These are phyloP conservation scores for Trichoderma hamatum DNA, from an alignment of 2,329 filamentous ascomycete species.

Conservation along the genomic window DNA sequence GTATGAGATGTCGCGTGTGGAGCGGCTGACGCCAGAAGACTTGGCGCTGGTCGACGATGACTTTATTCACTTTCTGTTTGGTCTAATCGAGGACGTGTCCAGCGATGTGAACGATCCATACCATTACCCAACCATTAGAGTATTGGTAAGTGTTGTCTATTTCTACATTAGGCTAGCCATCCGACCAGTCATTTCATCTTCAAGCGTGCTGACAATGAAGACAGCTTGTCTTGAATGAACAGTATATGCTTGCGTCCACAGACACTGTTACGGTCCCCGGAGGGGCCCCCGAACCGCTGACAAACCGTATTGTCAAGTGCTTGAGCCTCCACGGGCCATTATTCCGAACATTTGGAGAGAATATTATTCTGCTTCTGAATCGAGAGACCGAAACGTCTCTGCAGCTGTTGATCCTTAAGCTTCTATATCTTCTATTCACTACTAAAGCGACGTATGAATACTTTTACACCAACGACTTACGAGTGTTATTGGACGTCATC, in stretches of 20 bases:
- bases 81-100: constrained; percentile 83
- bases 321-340: constrained; percentile 77
- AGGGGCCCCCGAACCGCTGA: constrained; percentile 60
- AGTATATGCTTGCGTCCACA: constrained; percentile 85
- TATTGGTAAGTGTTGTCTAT: constrained; percentile 65
- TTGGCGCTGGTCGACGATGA: constrained; percentile 75
- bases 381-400: constrained; percentile 92
- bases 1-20: constrained; percentile 96
- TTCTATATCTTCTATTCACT: constrained; percentile 93
- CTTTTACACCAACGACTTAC: constrained; percentile 97
- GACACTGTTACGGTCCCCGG: constrained; percentile 47
- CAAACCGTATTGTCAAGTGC: constrained; percentile 92
- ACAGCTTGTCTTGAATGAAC: constrained; percentile 92
- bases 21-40: constrained; percentile 76
- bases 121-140: constrained; percentile 91
- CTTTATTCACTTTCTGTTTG: constrained; percentile 82
- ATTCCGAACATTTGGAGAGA: constrained; percentile 96
- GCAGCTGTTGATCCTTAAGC: constrained; percentile 93
- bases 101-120: constrained; percentile 90
- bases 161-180: background rate
- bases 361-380: constrained; percentile 92
- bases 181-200: too few relatives aligned
- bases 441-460: constrained; percentile 92
- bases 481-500: constrained; percentile 92
- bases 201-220: constrained; percentile 29